These are phyloP conservation scores for Cladosporium sp. DNA, from an alignment of 2,329 filamentous ascomycete genomes.

Conservation along the genomic window DNA sequence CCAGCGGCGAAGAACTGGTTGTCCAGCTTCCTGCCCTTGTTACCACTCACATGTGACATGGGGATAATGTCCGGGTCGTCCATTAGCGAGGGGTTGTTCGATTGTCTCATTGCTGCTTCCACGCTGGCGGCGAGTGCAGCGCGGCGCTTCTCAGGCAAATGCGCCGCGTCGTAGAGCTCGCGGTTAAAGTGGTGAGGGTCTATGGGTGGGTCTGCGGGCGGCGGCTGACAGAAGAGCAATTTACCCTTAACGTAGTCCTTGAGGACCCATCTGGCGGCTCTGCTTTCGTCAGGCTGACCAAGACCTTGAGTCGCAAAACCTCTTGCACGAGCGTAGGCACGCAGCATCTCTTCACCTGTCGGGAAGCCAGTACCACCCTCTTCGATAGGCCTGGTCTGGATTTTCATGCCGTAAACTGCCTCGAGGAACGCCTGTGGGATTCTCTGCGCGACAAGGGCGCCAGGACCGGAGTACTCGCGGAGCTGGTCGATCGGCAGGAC, in stretches of 20 bases:
- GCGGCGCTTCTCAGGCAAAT: conserved; percentile 76
- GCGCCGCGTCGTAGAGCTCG: conserved; percentile 76
- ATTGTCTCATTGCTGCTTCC: conserved; percentile 14
- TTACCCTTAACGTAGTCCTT: conserved; percentile 99
- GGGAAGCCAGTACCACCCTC: conserved; percentile 88
- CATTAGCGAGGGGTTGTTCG: conserved; percentile 36
- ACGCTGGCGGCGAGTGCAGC: conserved; percentile 51
- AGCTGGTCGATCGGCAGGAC: conserved; percentile 94
- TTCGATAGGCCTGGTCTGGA: conserved; percentile 70
- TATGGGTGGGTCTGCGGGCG: conserved; percentile 58
- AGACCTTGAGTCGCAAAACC: conserved; percentile 81
- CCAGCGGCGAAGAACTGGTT: conserved; percentile 77
- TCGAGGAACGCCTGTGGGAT: conserved; percentile 87
- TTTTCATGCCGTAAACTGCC: conserved; percentile 88
- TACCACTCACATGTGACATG: conserved; percentile 45
- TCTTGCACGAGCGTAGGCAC: conserved; percentile 78
- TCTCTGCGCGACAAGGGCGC: conserved; percentile 71
- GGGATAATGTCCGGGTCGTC: conserved; percentile 48
- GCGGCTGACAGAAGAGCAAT: conserved; percentile 84
- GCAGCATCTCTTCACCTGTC: conserved; percentile 76
- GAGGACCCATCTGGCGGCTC: conserved; percentile 80
- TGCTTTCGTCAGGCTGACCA: conserved; percentile 86
- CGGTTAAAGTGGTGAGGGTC: conserved; percentile 75
- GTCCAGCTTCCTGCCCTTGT: conserved; percentile 73
- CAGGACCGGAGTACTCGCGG: conserved; percentile 84